Evolutionary conservation across 129 eudicot genomes (phyloP), one percentile per base, ranked within the genome.

Genomic region (Calendula officinalis): DNA sequence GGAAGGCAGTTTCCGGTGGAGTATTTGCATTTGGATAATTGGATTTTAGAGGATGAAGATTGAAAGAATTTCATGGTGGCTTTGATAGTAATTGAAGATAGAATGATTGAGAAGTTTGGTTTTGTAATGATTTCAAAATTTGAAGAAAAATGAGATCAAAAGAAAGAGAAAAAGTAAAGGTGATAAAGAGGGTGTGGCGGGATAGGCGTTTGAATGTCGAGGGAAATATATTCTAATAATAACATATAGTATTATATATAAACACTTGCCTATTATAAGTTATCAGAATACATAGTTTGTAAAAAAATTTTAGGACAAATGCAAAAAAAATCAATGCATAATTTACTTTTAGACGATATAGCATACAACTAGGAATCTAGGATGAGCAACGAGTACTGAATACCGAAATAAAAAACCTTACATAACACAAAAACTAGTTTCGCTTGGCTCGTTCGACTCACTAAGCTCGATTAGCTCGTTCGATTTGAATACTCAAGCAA

Each of bases 201-300:
- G 95, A 66, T 78, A 38, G 45, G 10, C 69, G 75, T 86, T 86
- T 83, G 87, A 86, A 80, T 74, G 78, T 56, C 68, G 64, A 44
- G 70, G 60, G 64, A n/a, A 39, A 27, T n/a, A 33, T 36, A 7
- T 12, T 52, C 41, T n/a, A 14, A 52, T 12, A 33, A 10, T 3
- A 4, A 39, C 46, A 36, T 35, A 3, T n/a, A 4, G 12, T 22
- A 22, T 2, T 22, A 22, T 22, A 22, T 22, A 22, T 22, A 22
- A 22, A 22, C 30, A 22, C 2, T 22, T 22, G 30, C 30, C 30
- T 22, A 22, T 22, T 22, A 0, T 22, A 22, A 22, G 30, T 22
- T 22, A 22, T 22, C 30, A 22, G 30, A 22, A 22, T 22, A 22
- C 30, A 22, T 22, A 0, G 30, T 22, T 22, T 22, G 30, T 22